Evolutionary conservation across 2,329 filamentous ascomycete genomes (phyloP), one percentile per base, ranked within the genome.

Genomic region (Domatiomyces catenatus): DNA sequence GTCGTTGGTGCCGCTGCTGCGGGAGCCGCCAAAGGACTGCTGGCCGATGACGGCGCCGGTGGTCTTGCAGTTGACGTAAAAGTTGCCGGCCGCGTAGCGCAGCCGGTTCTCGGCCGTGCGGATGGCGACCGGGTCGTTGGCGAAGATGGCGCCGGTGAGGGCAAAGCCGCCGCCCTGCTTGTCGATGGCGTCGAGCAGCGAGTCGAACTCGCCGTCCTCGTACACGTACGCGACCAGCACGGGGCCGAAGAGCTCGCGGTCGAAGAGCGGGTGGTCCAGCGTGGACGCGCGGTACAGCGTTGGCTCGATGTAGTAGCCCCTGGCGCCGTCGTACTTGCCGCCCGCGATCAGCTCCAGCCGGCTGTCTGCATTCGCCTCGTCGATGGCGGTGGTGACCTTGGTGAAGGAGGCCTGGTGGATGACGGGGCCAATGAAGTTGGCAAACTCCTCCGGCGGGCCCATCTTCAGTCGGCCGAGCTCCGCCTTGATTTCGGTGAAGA

Each of bases 11-110:
- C 75, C 75, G 46, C 71, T 75, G 44, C 69, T 68, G 48, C 75
- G 66, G 48, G 69, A 67, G 42, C 75, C 75, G 44, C 75, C 75
- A 55, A 77, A 78, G 0, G 74, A 69, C 60, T 77, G 75, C 65
- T 77, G 75, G 8, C 72, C 75, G 36, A 77, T 73, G 6, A 76
- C 67, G 0, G 75, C 71, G 1, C 71, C 75, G 0, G 75, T 79
- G 49, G 71, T 75, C 66, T 78, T 78, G 63, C 72, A 75, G 62
- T 78, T 78, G 50, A 75, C 66, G 60, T 78, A 78, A 47, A 79
- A 74, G 65, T 77, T 79, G 46, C 75, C 76, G 8, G 75, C 75
- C 12, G 74, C 66, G 58, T 76, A 74, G 44, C 73, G 69, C 20
- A 79, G 69, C 15, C 65, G 65, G 19, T 73, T 67, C 62, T 76